Conservation (phyloP, 495 filamentous ascomycete genomes). For the Umbilicaria muhlenbergii region DNA sequence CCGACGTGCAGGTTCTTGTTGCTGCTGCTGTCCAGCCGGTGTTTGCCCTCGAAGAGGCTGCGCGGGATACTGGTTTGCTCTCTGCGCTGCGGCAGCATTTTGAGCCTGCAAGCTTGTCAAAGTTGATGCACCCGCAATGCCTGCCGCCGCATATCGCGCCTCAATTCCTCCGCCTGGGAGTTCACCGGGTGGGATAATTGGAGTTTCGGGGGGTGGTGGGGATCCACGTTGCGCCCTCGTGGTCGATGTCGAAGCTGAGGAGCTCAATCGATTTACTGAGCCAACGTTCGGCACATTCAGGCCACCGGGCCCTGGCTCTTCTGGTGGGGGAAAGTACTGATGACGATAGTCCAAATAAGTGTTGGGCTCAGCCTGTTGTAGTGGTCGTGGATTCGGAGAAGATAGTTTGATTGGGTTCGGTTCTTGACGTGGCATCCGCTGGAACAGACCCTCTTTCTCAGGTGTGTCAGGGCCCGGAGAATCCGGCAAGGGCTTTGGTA, state of each 20-base stretch:
- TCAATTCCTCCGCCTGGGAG: conserved; percentile 67
- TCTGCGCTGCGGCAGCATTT: conserved; percentile 65
- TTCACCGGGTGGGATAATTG: conserved; percentile 57
- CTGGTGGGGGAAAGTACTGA: conserved; percentile 51
- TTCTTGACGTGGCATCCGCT: conserved; percentile 25
- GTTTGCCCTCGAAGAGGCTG: conserved; percentile 26
- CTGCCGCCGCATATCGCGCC: conserved; percentile 74
- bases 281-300: conserved; percentile 29
- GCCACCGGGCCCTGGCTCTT: conserved; percentile 16
- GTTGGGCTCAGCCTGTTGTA: conserved; percentile 15
- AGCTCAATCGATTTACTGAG: conserved; percentile 64
- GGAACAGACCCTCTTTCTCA: conserved; percentile 56
- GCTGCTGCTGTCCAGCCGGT: conserved; percentile 19
- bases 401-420: conserved; percentile 1
- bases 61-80: conserved; percentile 55
- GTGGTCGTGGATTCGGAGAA: conserved; percentile 1
- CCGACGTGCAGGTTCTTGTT: conserved; percentile 36
- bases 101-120: conserved; percentile 65
- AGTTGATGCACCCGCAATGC: conserved; percentile 72
- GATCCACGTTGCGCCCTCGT: conserved; percentile 85
- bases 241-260: conserved; percentile 82
- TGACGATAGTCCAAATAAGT: conserved; percentile 43
- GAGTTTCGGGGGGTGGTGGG: conserved; percentile 89
- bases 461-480: conserved; percentile 57
- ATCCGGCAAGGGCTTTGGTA: conserved; percentile 62